Evolutionary conservation across 306 rosid genomes (phyloP).

Genomic region (Quercus agrifolia): DNA sequence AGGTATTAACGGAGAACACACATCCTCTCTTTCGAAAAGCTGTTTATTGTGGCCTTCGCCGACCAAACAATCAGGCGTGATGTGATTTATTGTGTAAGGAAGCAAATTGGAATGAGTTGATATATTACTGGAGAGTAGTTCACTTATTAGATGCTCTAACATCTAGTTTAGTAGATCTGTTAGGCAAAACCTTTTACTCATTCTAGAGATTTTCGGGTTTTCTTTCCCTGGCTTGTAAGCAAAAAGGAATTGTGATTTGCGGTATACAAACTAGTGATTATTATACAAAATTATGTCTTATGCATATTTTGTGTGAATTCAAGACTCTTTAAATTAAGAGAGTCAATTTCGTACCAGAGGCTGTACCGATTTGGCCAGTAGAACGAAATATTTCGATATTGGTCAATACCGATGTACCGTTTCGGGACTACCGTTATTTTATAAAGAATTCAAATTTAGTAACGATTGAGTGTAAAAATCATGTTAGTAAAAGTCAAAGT

Average conservation of each 20-base stretch:
- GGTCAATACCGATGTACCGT: too few relatives aligned
- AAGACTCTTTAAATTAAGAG: too few relatives aligned
- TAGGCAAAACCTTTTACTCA: neutral
- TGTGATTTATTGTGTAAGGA: neutral
- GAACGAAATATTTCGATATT: too few relatives aligned
- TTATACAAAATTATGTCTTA: neutral
- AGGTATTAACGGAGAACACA: slow-evolving; percentile 57
- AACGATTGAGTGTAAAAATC: too few relatives aligned
- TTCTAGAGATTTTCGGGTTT: too few relatives aligned
- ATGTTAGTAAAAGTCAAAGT: too few relatives aligned
- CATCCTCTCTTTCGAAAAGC: slow-evolving; percentile 67
- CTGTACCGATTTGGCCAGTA: too few relatives aligned
- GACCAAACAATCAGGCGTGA: slow-evolving; percentile 43
- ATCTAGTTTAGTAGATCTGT: neutral
- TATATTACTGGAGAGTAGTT: neutral
- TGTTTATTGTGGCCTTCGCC: slow-evolving; percentile 68
- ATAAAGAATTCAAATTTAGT: too few relatives aligned
- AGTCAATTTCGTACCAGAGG: too few relatives aligned
- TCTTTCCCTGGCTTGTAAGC: neutral
- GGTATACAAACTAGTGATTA: neutral
- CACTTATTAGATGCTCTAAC: neutral
- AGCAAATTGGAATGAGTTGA: neutral
- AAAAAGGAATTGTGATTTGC: neutral
- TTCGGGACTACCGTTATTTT: too few relatives aligned
- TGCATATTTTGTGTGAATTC: too few relatives aligned